Evolutionary conservation across 2,329 filamentous ascomycete genomes (phyloP), one percentile per base, ranked within the genome.

Genomic region (Fusarium zealandicum): DNA sequence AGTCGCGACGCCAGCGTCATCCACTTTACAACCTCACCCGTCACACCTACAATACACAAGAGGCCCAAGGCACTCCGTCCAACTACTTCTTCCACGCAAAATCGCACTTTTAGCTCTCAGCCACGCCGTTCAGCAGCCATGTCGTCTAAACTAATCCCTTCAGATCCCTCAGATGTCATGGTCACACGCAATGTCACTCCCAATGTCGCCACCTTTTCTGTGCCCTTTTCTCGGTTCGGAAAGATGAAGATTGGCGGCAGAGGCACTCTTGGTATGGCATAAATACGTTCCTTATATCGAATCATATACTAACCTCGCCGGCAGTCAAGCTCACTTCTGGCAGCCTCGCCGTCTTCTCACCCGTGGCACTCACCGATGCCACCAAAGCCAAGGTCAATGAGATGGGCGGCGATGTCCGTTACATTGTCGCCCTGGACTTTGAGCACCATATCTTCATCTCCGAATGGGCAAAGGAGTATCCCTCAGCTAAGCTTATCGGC

Each of bases 381-480:
- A 87, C 92, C 32, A 85, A 82, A 57, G 72, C 79, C 64, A 86
- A 88, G 71, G 78, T 90, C 44, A 76, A 81, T 48, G 79, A 85
- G 28, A 77, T 91, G 51, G 87, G 87, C 57, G 87, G 87, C 42
- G 81, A 85, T 35, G 85, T 97, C 44, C 84, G 82, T 63, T 98
- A 98, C 80, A 87, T 99, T 63, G 80, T 93, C 20, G 93, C 95
- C 1, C 85, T 89, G 1, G 95, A 99, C 73, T 82, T 90, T 45
- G 92, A 99, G 78, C 95, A 99, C 75, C 95, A 99, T 81, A 91
- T 99, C 72, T 96, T 95, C 78, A 73, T 99, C 47, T 88, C 90
- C 0, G 81, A 90, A 41, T 99, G 95, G 93, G 86, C 90, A 67
- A 78, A 83, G 41, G 90, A 85, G 20, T 98, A 85, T 72, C 93